Evolutionary conservation across 2,329 filamentous ascomycete genomes (phyloP).

Genomic region (Colletotrichum chlorophyti): DNA sequence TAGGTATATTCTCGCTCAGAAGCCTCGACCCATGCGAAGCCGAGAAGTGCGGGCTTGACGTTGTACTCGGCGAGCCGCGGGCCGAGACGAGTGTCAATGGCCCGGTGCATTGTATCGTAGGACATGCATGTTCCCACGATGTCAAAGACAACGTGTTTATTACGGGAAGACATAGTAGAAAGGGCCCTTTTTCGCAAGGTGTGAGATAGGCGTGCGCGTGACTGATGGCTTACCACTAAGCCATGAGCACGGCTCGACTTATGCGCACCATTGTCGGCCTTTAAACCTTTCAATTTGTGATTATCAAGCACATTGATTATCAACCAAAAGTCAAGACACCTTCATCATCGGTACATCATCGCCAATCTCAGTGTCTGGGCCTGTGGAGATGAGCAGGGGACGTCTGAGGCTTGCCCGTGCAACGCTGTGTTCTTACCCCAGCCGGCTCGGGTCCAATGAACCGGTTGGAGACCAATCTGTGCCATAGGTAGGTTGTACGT

Average conservation of each 20-base stretch:
- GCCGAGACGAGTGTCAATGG: conserved; percentile 49
- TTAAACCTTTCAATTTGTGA: too few species aligned
- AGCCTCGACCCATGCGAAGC: conserved; percentile 53
- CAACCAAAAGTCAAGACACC: not conserved
- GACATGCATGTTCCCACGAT: conserved; percentile 59
- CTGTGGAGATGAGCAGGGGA: conserved; percentile 3
- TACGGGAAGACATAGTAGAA: conserved; percentile 6
- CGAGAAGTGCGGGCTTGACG: conserved; percentile 50
- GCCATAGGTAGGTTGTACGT: not conserved
- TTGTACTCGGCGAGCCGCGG: conserved; percentile 43
- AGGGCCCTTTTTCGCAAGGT: not conserved
- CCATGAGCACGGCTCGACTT: too few species aligned
- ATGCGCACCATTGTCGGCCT: too few species aligned
- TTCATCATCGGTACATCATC: not conserved
- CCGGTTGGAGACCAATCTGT: not conserved
- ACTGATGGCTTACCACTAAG: not conserved
- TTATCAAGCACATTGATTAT: not conserved
- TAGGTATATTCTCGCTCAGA: conserved; percentile 58
- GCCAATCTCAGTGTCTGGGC: conserved; percentile 3
- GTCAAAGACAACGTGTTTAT: conserved; percentile 56
- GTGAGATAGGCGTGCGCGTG: not conserved
- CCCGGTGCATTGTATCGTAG: conserved; percentile 50
- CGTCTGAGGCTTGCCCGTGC: not conserved
- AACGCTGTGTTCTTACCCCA: not conserved
- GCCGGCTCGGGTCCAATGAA: conserved; percentile 4